Base-by-base conservation (phyloP, 2,329 filamentous ascomycete species). In the Pseudogymnoascus pannorum region DNA sequence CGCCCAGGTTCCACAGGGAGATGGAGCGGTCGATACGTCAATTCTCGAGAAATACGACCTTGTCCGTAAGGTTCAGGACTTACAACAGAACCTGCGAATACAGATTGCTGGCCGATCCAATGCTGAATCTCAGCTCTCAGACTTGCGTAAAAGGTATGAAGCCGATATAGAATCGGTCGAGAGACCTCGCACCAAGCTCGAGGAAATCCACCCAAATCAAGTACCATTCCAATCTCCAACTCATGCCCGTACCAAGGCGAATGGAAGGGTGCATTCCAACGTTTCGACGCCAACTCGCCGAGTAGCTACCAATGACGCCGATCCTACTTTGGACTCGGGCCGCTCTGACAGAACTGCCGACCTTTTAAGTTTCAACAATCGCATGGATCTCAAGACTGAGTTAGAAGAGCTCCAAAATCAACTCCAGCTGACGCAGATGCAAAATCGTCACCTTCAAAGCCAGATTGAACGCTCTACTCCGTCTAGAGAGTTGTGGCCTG, bases 371-470 rank as follows among this genome's bases (percentile, higher is more conserved):
- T 91, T 91, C 75, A 93, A 94, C 76, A 91, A 88, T 70, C 87
- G 88, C 38, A 93, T 95, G 87, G 93, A 97, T 71, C 79, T 96
- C 63, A 94, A 92, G 70, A 84, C 91, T 3, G 92, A 97, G 69
- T 80, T 97, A 11, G 93, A 97, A 72, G 87, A 96, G 73, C 81
- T 96, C 24, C 93, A 97, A 72, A 97, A 95, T 72, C 91, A 96
- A 72, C 82, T 97, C 59, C 93, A 97, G 71, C 85, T 97, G 72
- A 87, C 89, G 4, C 89, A 97, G 74, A 96, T 97, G 91, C 90
- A 95, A 68, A 97, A 96, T 74, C 87, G 89, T 33, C 92, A 97
- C 70, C 83, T 97, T 5, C 90, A 96, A 71, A 92, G 85, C 70
- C 92, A 97, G 71, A 78, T 97, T 42, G 89, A 93, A 38, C 85